Evolutionary conservation across 176 grass and related monocot species (phyloP), one percentile per base, ranked within the genome.

Genomic region (Aegilops bicornis): DNA sequence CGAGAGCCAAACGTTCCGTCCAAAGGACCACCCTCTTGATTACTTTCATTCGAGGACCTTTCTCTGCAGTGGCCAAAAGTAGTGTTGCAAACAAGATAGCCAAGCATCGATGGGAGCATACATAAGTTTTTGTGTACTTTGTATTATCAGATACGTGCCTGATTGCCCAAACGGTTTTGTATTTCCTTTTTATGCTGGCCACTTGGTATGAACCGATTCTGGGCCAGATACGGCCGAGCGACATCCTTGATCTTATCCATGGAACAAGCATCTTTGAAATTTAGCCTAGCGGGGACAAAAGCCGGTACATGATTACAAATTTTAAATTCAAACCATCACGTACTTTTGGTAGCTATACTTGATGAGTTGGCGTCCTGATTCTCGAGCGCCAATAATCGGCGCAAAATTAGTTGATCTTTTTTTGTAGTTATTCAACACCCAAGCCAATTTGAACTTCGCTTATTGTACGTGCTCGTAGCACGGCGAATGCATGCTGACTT

Each of bases 231-330:
- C 27, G 70, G 83, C 48, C 59, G 29, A 65, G 33, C 39, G 78
- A 31, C 71, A 82, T 30, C 78, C 35, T 20, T 30, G 65, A 33
- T 56, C 72, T 86, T 72, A 90, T 82, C 79, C 64, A 7, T 10
- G 13, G 40, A 68, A 56, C 30, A 27, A 39, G 73, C 83, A 76
- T 50, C 61, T n/a, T 85, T 81, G 61, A 69, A 77, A 69, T 36
- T 77, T 69, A 36, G 60, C 83, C 78, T 89, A 81, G 60, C 35
- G 69, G 4, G 20, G 77, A 76, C 61, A 81, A 68, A 82, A 27
- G 50, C 23, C 30, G 37, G 32, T 29, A 43, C 22, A 43, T 31
- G 39, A 52, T 69, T 25, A 36, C 63, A 70, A 8, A 63, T 52
- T 82, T 63, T 54, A 63, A 78, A 72, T 40, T 78, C 63, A 77